phyloP scores from a whole-genome alignment of 441 rosid genomes.

The Populus hybrid region DNA sequence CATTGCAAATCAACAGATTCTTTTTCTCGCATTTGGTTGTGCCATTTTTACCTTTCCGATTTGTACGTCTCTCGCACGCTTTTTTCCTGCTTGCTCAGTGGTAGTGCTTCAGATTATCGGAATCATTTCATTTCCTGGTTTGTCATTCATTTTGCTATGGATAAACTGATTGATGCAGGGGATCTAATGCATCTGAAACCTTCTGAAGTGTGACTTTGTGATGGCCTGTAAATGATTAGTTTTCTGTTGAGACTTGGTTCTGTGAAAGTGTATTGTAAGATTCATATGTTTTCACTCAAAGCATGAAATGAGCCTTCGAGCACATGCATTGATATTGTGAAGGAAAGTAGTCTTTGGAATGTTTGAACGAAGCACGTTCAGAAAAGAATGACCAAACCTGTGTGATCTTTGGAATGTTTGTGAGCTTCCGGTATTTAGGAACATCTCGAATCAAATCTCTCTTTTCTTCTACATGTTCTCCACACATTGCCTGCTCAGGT shows the following conservation, averaged over 20 bases:
- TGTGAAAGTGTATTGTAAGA: too few species aligned
- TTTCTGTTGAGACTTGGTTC: too few species aligned
- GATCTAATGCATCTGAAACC: not conserved
- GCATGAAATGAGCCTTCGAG: not conserved
- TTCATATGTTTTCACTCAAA: not conserved
- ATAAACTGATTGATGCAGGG: not conserved
- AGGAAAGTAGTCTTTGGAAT: not conserved
- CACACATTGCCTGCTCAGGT: constrained; percentile 51
- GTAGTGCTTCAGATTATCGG: not conserved
- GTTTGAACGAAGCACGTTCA: not conserved
- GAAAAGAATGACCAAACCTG: constrained; percentile 37
- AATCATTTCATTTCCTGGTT: not conserved
- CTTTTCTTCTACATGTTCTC: constrained; percentile 53
- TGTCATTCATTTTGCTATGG: not conserved
- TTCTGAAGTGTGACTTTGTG: not conserved
- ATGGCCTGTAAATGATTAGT: not conserved
- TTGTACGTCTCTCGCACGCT: not conserved
- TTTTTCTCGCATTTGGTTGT: not conserved
- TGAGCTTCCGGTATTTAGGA: constrained; percentile 53
- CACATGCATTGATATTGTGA: not conserved
- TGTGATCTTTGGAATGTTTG: constrained; percentile 52
- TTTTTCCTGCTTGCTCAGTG: not conserved
- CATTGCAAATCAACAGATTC: not conserved
- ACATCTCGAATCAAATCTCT: constrained; percentile 56
- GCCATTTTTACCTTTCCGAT: not conserved